Conservation (phyloP, 2,329 filamentous ascomycete species). For the Aspergillus felis region DNA sequence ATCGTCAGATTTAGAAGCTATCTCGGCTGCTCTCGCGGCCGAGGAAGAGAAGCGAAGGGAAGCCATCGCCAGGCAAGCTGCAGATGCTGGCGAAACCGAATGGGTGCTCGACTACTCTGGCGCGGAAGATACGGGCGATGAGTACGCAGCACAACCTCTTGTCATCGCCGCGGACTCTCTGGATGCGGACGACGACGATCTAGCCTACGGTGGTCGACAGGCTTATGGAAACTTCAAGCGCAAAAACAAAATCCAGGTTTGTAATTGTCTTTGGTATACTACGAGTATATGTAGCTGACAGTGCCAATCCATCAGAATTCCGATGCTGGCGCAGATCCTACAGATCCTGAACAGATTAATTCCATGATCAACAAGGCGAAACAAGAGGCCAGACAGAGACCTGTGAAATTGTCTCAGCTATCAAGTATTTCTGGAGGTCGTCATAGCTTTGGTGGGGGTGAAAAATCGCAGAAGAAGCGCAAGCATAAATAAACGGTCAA, state of each 20-base stretch:
- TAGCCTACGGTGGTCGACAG: slow-evolving; percentile 29
- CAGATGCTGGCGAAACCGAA: slow-evolving; percentile 42
- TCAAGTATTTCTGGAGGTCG: slow-evolving; percentile 31
- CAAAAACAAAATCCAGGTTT: slow-evolving; percentile 25
- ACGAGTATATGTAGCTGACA: slow-evolving; percentile 1
- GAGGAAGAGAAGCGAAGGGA: slow-evolving; percentile 41
- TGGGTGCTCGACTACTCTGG: slow-evolving; percentile 40
- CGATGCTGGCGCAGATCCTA: not conserved
- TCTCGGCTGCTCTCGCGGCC: slow-evolving; percentile 37
- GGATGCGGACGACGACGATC: slow-evolving; percentile 29
- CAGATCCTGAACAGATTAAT: slow-evolving; percentile 11
- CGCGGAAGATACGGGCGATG: slow-evolving; percentile 9
- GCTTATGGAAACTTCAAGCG: slow-evolving; percentile 39
- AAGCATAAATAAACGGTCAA: slow-evolving; percentile 16
- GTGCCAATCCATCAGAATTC: slow-evolving; percentile 2
- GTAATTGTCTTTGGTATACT: slow-evolving; percentile 10
- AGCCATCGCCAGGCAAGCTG: slow-evolving; percentile 38
- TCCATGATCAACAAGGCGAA: slow-evolving; percentile 17
- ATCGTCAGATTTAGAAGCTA: slow-evolving; percentile 36
- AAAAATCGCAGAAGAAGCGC: slow-evolving; percentile 22
- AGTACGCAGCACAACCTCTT: slow-evolving; percentile 21
- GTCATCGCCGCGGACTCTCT: slow-evolving; percentile 32
- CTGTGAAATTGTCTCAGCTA: slow-evolving; percentile 18
- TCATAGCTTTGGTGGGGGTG: slow-evolving; percentile 4
- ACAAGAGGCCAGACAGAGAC: slow-evolving; percentile 14